Evolutionary conservation across 1,284 basidiomycete genomes (phyloP), one percentile per base, ranked within the genome.

Genomic region (Tausonia pullulans): DNA sequence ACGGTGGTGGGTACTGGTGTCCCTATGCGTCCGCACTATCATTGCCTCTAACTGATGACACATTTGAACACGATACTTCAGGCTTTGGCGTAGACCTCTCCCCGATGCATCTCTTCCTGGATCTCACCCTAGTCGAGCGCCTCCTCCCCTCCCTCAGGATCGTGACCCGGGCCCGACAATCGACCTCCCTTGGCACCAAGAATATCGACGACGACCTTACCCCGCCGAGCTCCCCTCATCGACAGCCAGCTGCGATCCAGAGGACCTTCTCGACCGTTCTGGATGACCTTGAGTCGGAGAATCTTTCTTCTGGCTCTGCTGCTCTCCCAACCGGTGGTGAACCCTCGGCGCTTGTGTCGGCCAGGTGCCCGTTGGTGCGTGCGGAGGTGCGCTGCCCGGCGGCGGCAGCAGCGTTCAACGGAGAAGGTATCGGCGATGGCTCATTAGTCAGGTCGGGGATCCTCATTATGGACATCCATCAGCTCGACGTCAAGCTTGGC

Each of bases 101-200:
- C 2, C 84, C 88, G 2, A 70, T 90, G 5, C 89, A 90, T 70
- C 55, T 87, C 11, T 89, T 90, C 71, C 64, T 88, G 45, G 89
- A 93, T 72, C 76, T 89, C n/a, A 81, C 79, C 72, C 69, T 77
- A 74, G 58, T 76, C 78, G 69, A 78, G 73, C 62, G 78, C 69
- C 62, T 79, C 70, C 62, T 72, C 57, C 70, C 71, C 50, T 63
- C 75, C 67, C 2, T 75, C 69, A 59, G 58, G 7, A 16, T 48
- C 6, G 71, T 74, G 10, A 79, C 78, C 3, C 55, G 41, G 5
- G 6, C 13, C 43, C 43, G 43, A 3, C 41, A 27, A 27, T 27
- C 27, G 27, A 27, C 27, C 27, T 27, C 27, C 27, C 27, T 27
- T 2, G 27, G 27, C 74, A 13, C 74, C 40, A 4, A 51, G 41